These are phyloP conservation scores for Phytophthora syringae DNA, from an alignment of 352 stramenopile genomes.

Conservation along the genomic window DNA sequence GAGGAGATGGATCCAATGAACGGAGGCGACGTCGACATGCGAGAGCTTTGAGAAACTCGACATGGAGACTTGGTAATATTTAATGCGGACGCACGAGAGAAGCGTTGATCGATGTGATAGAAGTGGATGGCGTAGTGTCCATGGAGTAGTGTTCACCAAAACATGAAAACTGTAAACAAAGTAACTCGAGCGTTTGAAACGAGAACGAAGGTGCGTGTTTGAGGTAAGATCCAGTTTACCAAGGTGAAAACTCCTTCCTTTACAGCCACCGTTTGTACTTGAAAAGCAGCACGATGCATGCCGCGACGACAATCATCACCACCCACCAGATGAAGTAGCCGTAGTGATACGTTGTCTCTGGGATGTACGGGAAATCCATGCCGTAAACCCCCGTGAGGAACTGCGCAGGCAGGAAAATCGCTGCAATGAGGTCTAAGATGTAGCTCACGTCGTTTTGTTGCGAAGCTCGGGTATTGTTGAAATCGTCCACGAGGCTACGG, in stretches of 20 bases:
- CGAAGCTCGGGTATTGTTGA: slow-evolving; percentile 65
- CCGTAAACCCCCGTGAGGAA: slow-evolving; percentile 88
- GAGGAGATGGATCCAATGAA: slow-evolving; percentile 40
- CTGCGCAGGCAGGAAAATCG: slow-evolving; percentile 82
- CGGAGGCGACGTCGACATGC: slow-evolving; percentile 31
- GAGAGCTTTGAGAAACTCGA: slow-evolving; percentile 23
- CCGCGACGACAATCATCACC: slow-evolving; percentile 59
- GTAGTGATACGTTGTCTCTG: slow-evolving; percentile 73
- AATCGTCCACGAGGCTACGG: slow-evolving; percentile 67
- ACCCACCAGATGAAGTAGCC: slow-evolving; percentile 87
- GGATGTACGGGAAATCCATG: slow-evolving; percentile 92
- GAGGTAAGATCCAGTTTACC: background rate
- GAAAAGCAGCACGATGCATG: slow-evolving; percentile 58
- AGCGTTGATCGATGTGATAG: slow-evolving; percentile 31
- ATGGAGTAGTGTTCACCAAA: slow-evolving; percentile 13
- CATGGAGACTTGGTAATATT: slow-evolving; percentile 21
- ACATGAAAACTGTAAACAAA: slow-evolving; percentile 25
- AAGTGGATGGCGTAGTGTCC: slow-evolving; percentile 25
- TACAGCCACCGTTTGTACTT: slow-evolving; percentile 83
- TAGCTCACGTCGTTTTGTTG: slow-evolving; percentile 84
- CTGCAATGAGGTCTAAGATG: slow-evolving; percentile 78
- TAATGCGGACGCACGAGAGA: slow-evolving; percentile 23
- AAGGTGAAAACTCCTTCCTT: slow-evolving; percentile 35
- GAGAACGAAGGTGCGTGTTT: background rate
- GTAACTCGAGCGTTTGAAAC: slow-evolving; percentile 3